These are phyloP conservation scores for Hymenoscyphus repandus DNA, from an alignment of 2,329 filamentous ascomycete species.

Conservation along the genomic window DNA sequence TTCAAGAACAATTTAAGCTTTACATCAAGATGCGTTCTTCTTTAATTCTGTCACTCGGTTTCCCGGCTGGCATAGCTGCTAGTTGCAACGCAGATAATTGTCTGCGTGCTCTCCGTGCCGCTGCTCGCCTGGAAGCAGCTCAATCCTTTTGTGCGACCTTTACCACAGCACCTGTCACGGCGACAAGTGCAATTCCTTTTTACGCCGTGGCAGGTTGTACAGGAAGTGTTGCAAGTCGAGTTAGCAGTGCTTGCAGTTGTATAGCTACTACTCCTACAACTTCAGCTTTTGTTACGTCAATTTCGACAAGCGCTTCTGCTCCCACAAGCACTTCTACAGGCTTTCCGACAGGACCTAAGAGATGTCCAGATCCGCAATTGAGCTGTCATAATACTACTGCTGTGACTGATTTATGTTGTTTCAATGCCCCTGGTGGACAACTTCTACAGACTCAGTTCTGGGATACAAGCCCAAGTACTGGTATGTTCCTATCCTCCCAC, in stretches of 20 bases:
- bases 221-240: conserved; percentile 11
- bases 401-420: conserved; percentile 60
- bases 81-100: conserved; percentile 16
- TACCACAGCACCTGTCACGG: conserved; percentile 5
- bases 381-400: conserved; percentile 56
- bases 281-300: not conserved
- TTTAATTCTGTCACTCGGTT: not conserved
- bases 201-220: conserved; percentile 11
- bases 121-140: conserved; percentile 9
- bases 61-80: conserved; percentile 44
- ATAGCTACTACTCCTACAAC: conserved; percentile 5
- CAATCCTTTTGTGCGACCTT: conserved; percentile 13
- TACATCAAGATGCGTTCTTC: not conserved
- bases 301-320: conserved; percentile 3
- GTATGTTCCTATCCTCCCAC: not conserved
- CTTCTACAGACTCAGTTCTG: not conserved
- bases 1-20: not conserved
- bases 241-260: conserved; percentile 15
- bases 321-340: conserved; percentile 1
- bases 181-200: conserved; percentile 7
- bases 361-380: conserved; percentile 22
- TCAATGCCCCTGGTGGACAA: conserved; percentile 50
- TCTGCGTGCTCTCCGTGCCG: conserved; percentile 10
- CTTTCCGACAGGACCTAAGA: conserved; percentile 11
- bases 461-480: not conserved